These are phyloP conservation scores for Hypoxylon sp. DNA, from an alignment of 2,329 filamentous ascomycete genomes.

Conservation along the genomic window DNA sequence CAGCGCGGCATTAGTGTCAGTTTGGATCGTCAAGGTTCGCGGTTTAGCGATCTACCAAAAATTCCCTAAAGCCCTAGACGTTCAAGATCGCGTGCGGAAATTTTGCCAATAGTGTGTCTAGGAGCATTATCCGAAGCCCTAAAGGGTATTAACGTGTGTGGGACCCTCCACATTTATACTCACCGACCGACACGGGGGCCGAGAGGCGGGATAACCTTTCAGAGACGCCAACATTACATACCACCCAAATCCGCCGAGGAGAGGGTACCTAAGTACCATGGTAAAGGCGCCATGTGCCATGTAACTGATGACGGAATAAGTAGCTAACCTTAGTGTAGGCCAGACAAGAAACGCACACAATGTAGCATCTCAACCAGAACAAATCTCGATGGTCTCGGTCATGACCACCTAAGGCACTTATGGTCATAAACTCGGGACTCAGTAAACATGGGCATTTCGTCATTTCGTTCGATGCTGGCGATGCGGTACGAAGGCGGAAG, in stretches of 20 bases:
- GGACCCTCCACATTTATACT: conserved; percentile 23
- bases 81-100: conserved; percentile 16
- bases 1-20: conserved; percentile 8
- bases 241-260: conserved; percentile 16
- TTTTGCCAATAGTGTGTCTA: conserved; percentile 17
- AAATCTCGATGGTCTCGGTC: conserved; percentile 28
- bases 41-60: conserved; percentile 1
- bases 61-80: conserved; percentile 1
- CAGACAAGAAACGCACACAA: conserved; percentile 6
- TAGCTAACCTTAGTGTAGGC: conserved; percentile 6
- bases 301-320: conserved; percentile 13
- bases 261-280: background rate
- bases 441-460: background rate
- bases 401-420: no score
- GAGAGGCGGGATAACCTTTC: no score
- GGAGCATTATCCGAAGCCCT: conserved; percentile 11
- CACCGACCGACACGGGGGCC: conserved; percentile 24
- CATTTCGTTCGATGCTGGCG: background rate
- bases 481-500: conserved; percentile 1
- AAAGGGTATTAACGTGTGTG: conserved; percentile 9
- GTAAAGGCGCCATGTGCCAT: background rate
- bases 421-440: conserved; percentile 5
- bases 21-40: conserved; percentile 19
- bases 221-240: no score
- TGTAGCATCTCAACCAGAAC: conserved; percentile 15